A percentile compares a stretch with the other conserved stretches of the same genome.
These are phyloP conservation scores for Cupressus sempervirens DNA, from an alignment of 75 land plant species.

Conservation along the genomic window DNA sequence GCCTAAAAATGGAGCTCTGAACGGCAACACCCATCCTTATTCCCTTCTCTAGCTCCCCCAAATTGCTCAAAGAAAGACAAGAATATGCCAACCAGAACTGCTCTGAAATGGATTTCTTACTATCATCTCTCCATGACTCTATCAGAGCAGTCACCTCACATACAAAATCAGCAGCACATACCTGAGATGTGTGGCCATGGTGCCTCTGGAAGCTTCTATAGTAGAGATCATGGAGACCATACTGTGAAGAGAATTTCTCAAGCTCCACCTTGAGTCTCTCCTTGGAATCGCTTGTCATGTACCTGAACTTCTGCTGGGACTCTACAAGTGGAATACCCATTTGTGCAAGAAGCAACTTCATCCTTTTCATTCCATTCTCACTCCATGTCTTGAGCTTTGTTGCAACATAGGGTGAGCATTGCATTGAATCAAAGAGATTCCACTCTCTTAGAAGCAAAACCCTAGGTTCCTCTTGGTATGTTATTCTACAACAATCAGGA, in stretches of 20 bases:
- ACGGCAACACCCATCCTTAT: conserved; percentile 75
- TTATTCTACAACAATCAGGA: conserved; percentile 75
- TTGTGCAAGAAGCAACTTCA: conserved; percentile 75
- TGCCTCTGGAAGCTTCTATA: conserved; percentile 68
- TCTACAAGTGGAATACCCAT: conserved; percentile 86
- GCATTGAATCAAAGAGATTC: conserved; percentile 87
- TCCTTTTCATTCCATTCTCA: conserved; percentile 77
- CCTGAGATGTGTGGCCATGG: conserved; percentile 74
- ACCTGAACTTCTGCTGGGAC: conserved; percentile 81
- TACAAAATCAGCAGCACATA: conserved; percentile 92
- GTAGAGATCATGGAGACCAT: conserved; percentile 75
- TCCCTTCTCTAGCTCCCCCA: conserved; percentile 55
- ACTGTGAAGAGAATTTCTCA: conserved; percentile 57
- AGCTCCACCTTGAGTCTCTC: conserved; percentile 68
- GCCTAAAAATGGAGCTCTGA: conserved; percentile 72
- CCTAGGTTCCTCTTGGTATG: conserved; percentile 83
- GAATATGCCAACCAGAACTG: conserved; percentile 44
- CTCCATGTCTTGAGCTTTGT: conserved; percentile 79
- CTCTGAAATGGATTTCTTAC: no score
- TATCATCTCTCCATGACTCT: conserved; percentile 16
- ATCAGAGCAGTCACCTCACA: conserved; percentile 89
- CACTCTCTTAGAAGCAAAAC: conserved; percentile 88
- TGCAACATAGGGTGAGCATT: conserved; percentile 79
- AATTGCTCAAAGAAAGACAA: conserved; percentile 61
- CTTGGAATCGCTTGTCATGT: conserved; percentile 78